These are phyloP conservation scores for Thinopyrum obtusiflorum DNA, from an alignment of 202 grass and related monocot species.

Conservation along the genomic window DNA sequence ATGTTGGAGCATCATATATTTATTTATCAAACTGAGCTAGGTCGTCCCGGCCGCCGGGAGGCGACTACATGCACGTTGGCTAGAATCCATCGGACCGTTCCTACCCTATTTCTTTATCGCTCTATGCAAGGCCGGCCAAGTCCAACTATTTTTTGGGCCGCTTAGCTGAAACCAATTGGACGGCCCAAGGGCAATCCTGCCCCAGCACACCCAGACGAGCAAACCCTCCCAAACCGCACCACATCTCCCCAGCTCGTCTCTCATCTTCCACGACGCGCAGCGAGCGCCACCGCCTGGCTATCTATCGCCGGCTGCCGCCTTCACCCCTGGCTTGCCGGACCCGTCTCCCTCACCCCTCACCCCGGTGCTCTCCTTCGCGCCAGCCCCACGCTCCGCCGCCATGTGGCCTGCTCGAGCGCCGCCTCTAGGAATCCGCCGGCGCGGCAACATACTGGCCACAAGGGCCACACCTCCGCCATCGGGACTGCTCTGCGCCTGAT, in stretches of 20 bases:
- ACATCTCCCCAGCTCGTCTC: not conserved
- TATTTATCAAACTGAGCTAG: not conserved
- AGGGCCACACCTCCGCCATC: no score
- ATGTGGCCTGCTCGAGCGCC: no score
- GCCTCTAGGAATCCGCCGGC: no score
- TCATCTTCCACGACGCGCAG: not conserved
- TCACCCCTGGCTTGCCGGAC: no score
- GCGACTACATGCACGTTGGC: not conserved
- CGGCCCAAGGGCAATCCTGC: not conserved
- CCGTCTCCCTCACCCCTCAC: no score
- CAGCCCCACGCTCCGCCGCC: no score
- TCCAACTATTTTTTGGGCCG: not conserved
- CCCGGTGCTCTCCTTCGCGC: no score
- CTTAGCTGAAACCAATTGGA: not conserved
- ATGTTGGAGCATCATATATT: not conserved
- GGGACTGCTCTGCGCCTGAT: no score
- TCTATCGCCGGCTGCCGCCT: not conserved
- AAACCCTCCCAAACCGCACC: not conserved
- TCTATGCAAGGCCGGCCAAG: not conserved
- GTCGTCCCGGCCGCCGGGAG: not conserved
- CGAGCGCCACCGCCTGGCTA: not conserved
- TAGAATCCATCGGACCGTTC: not conserved
- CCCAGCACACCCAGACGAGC: not conserved
- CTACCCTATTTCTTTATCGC: not conserved
- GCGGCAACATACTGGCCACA: no score